Conservation (phyloP, 345 rosid genomes). For the Lepidium didymum region DNA sequence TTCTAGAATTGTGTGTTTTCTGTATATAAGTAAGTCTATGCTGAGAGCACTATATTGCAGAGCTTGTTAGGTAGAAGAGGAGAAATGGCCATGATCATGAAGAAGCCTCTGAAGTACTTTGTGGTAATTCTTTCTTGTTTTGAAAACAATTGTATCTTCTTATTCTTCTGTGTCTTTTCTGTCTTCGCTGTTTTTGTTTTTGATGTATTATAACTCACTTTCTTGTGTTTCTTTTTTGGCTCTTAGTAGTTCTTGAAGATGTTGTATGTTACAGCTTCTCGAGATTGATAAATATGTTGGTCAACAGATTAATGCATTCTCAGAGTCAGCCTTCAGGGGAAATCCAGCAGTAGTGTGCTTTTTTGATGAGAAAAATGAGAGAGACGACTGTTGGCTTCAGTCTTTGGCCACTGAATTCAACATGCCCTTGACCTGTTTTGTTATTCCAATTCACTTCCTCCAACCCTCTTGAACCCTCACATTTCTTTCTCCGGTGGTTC, state of each 20-base stretch:
- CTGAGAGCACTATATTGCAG: not conserved
- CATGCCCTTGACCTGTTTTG: no score
- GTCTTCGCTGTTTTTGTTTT: not conserved
- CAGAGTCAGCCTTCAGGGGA: no score
- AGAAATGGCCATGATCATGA: constrained; percentile 2
- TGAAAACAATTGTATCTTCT: constrained; percentile 5
- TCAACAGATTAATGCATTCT: no score
- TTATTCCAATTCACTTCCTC: no score
- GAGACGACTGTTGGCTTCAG: no score
- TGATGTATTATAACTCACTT: not conserved
- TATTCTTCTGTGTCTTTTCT: no score
- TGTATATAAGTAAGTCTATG: constrained; percentile 20
- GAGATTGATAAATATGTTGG: not conserved
- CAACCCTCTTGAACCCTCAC: no score
- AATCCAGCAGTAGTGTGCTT: no score
- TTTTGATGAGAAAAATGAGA: no score
- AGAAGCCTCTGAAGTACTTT: constrained; percentile 32
- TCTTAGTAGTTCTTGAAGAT: not conserved
- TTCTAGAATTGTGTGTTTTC: not conserved
- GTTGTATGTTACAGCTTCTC: not conserved
- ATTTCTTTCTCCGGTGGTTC: no score
- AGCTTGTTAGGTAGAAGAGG: not conserved
- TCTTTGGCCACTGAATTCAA: no score
- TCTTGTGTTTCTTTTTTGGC: not conserved
- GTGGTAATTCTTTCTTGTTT: constrained; percentile 24